phyloP scores from a whole-genome alignment of 768 basidiomycete genomes.

The Russula ochroleuca region DNA sequence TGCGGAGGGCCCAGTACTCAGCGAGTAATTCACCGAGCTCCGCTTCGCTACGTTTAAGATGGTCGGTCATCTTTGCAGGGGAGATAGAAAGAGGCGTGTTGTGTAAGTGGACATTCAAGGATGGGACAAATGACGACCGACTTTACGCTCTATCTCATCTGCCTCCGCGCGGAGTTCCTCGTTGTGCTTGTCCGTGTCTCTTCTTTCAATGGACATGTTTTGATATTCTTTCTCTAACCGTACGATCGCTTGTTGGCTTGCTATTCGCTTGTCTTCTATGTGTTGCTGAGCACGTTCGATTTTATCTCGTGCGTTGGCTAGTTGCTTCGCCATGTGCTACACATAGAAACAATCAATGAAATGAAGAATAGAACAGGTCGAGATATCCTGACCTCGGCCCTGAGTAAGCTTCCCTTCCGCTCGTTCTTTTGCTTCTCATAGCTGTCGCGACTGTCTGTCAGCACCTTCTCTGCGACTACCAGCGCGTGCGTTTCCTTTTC shows the following conservation, averaged over 20 bases:
- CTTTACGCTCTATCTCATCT: constrained; percentile 63
- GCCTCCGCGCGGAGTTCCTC: constrained; percentile 73
- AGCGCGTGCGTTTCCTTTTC: constrained; percentile 62
- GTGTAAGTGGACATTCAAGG: neutral
- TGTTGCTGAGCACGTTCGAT: constrained; percentile 73
- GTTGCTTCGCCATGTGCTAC: constrained; percentile 77
- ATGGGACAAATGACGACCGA: constrained; percentile 29
- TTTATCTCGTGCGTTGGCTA: constrained; percentile 78
- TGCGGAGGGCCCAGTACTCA: constrained; percentile 79
- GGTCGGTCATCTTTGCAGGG: constrained; percentile 69
- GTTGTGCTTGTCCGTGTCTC: constrained; percentile 73
- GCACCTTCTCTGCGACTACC: constrained; percentile 61
- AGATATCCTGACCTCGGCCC: constrained; percentile 48
- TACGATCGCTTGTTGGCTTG: constrained; percentile 71
- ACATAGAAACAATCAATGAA: neutral
- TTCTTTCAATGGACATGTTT: constrained; percentile 68
- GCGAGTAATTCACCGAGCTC: constrained; percentile 78
- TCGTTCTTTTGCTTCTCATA: constrained; percentile 73
- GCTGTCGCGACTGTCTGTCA: constrained; percentile 63
- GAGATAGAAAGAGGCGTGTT: neutral
- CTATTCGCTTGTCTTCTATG: constrained; percentile 71
- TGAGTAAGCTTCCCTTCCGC: constrained; percentile 59
- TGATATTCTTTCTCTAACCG: constrained; percentile 75
- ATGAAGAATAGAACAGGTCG: neutral
- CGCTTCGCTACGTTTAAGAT: constrained; percentile 64